Percentiles rank a stretch among this genome's conserved stretches.
Evolutionary conservation across 2,329 filamentous ascomycete genomes (phyloP).

Genomic region (Fusarium sp.): DNA sequence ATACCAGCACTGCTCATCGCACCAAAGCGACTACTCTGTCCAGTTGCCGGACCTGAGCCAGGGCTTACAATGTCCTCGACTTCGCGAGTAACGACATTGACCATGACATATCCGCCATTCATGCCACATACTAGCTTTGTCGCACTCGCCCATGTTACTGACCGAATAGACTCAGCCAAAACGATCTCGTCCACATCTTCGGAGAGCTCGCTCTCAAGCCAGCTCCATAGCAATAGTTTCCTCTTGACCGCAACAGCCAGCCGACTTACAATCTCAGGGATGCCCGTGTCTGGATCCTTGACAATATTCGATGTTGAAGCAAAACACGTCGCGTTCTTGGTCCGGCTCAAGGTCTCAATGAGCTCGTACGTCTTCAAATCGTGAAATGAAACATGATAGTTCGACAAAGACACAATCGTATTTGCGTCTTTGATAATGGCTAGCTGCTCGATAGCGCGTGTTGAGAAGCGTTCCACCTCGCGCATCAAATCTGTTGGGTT

Average conservation of each 20-base stretch:
- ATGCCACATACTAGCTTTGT: slow-evolving; percentile 91
- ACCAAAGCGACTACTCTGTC: slow-evolving; percentile 82
- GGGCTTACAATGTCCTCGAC: slow-evolving; percentile 85
- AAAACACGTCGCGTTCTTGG: slow-evolving; percentile 90
- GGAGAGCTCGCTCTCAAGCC: slow-evolving; percentile 93
- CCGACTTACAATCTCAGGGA: slow-evolving; percentile 92
- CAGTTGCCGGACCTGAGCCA: slow-evolving; percentile 75
- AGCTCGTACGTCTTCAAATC: slow-evolving; percentile 88
- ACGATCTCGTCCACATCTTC: slow-evolving; percentile 82
- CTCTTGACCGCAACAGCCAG: slow-evolving; percentile 95
- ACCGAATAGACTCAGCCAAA: slow-evolving; percentile 87
- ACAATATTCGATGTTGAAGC: slow-evolving; percentile 96
- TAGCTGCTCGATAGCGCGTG: slow-evolving; percentile 90
- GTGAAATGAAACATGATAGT: slow-evolving; percentile 89
- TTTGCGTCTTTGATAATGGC: slow-evolving; percentile 96
- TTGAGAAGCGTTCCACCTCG: slow-evolving; percentile 95
- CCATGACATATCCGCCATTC: slow-evolving; percentile 90
- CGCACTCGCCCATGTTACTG: slow-evolving; percentile 90
- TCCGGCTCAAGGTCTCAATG: slow-evolving; percentile 83
- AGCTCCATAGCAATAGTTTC: slow-evolving; percentile 90
- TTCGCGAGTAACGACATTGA: slow-evolving; percentile 83
- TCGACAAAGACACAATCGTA: slow-evolving; percentile 90
- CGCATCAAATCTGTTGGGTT: slow-evolving; percentile 86
- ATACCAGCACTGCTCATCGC: slow-evolving; percentile 88
- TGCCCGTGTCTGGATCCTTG: slow-evolving; percentile 87